These are phyloP conservation scores for Liquidambar formosana DNA, from an alignment of 164 flowering plant species.

Conservation along the genomic window DNA sequence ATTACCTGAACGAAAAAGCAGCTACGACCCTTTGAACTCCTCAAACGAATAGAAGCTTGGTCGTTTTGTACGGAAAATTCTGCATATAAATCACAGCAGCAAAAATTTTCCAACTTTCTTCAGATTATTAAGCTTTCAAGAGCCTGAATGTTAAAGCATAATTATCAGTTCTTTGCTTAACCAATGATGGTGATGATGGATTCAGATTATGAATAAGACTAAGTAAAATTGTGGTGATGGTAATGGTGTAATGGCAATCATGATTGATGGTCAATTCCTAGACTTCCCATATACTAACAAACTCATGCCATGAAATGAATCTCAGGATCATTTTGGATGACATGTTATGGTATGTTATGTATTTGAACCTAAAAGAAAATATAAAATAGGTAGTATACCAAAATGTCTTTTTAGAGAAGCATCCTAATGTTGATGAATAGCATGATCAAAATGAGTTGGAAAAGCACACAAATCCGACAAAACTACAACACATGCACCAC, in stretches of 20 bases:
- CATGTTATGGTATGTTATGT: constrained; percentile 11
- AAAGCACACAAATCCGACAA: constrained; percentile 19
- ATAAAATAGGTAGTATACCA: background rate
- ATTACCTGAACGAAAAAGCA: constrained; percentile 20
- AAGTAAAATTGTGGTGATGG: constrained; percentile 4
- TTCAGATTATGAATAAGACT: background rate
- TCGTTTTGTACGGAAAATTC: constrained; percentile 15
- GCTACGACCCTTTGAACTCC: constrained; percentile 17
- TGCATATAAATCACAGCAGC: constrained; percentile 32
- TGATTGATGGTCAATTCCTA: constrained; percentile 22
- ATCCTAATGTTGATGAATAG: constrained; percentile 26
- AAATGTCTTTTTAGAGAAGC: constrained; percentile 6
- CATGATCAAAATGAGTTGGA: constrained; percentile 15
- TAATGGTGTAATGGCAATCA: constrained; percentile 7
- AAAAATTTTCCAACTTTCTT: constrained; percentile 20
- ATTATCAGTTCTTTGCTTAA: constrained; percentile 17
- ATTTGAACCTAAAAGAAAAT: constrained; percentile 2
- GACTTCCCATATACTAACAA: background rate
- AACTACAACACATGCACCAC: constrained; percentile 20
- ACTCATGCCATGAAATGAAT: constrained; percentile 31
- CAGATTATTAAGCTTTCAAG: constrained; percentile 7
- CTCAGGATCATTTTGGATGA: constrained; percentile 10
- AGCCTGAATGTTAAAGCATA: constrained; percentile 26
- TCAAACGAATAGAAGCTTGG: constrained; percentile 13
- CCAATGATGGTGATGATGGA: constrained; percentile 13